phyloP scores from a whole-genome alignment of 305 asterid genomes.

The Fraxinus sp. region DNA sequence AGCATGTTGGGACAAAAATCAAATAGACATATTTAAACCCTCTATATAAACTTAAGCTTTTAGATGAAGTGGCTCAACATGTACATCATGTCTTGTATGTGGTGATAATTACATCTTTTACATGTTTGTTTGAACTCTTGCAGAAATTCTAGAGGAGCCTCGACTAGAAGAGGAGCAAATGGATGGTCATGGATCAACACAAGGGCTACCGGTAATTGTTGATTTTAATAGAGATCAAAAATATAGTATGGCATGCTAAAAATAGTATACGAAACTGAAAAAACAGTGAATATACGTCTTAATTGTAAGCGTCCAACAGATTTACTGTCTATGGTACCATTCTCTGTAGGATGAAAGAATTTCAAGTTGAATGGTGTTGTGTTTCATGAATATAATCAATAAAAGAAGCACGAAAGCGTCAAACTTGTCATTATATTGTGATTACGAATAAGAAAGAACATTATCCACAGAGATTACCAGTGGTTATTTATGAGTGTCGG shows the following conservation, averaged over 20 bases:
- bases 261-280: background rate
- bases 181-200: slow-evolving; percentile 32
- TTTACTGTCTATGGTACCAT: background rate
- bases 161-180: slow-evolving; percentile 43
- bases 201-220: background rate
- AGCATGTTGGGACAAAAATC: background rate
- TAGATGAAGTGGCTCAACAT: background rate
- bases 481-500: background rate
- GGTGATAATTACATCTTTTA: slow-evolving; percentile 2
- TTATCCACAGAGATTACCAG: background rate
- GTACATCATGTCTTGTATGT: background rate
- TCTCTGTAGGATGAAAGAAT: background rate
- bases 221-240: background rate
- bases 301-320: background rate
- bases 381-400: background rate
- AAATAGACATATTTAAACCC: background rate
- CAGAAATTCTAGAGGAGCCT: slow-evolving; percentile 37
- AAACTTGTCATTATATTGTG: background rate
- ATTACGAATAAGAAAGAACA: background rate
- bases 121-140: slow-evolving; percentile 16
- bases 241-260: background rate
- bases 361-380: background rate
- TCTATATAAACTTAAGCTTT: background rate
- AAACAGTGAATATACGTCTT: background rate
- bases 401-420: background rate